Evolutionary conservation across 257 asterid genomes (phyloP), one percentile per base, ranked within the genome.

Genomic region (Solanum peruvianum): DNA sequence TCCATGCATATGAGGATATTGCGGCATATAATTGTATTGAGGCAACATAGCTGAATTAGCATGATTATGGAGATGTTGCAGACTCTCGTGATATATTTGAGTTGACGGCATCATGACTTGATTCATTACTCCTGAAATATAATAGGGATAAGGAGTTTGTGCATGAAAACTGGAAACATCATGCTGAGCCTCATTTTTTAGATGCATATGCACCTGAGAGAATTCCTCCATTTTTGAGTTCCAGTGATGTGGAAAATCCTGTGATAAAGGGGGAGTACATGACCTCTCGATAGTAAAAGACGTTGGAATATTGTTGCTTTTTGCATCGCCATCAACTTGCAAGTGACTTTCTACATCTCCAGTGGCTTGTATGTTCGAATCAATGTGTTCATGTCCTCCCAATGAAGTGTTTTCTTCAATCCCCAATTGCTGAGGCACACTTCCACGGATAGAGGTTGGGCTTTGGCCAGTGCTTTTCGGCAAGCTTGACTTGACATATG

Each of bases 401-500:
- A 66, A 58, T 89, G 49, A 62, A 47, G 76, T 81, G 86, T 92
- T 88, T 88, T 89, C 92, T 29, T 86, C 86, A 42, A 69, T 37
- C 56, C 85, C 86, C 86, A 87, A 70, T 11, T 86, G 88, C 88
- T 72, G 89, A 44, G 91, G 87, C 70, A 87, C 73, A 75, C 77
- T 90, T 84, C 88, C 94, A 39, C 29, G 88, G 81, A 84, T 27
- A 35, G 90, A 70, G 83, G 88, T 87, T 16, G 90, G 71, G 83
- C 41, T 92, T 9, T 84, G 94, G 86, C 29, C 82, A 89, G 87
- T 90, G 91, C 87, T 88, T 82, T 88, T 93, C 44, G 90, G 92
- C 18, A 90, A 76, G 93, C 84, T 89, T 85, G 98, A 92, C 90
- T 96, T 97, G 88, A 97, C 95, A 75, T 97, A 97, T 37, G 97